Conservation (phyloP, 2,329 filamentous ascomycete species). For the Trichophyton benhamiae region DNA sequence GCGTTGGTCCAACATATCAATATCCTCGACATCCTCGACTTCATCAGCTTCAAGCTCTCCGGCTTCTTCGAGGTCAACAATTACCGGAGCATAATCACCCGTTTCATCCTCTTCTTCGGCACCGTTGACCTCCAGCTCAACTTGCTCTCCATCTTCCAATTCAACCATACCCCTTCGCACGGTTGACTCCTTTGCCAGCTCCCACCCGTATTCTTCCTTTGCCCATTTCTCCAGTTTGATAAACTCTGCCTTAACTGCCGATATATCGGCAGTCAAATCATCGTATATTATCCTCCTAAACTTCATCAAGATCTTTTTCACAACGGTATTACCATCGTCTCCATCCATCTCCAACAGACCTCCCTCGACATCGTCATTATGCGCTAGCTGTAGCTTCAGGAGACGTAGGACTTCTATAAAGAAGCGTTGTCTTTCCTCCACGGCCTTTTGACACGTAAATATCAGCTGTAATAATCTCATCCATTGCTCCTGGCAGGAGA, state of each 20-base stretch:
- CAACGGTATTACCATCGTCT: slow-evolving; percentile 40
- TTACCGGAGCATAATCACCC: slow-evolving; percentile 51
- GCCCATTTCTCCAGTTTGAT: slow-evolving; percentile 45
- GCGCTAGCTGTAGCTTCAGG: slow-evolving; percentile 42
- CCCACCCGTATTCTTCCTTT: slow-evolving; percentile 45
- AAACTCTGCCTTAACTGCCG: slow-evolving; percentile 40
- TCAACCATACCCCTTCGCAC: slow-evolving; percentile 47
- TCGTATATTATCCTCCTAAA: slow-evolving; percentile 41
- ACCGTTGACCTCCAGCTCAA: slow-evolving; percentile 45
- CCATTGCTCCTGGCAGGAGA: slow-evolving; percentile 55
- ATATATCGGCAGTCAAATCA: slow-evolving; percentile 20
- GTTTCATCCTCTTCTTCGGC: slow-evolving; percentile 50
- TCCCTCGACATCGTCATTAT: slow-evolving; percentile 47
- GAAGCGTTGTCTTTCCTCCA: slow-evolving; percentile 37
- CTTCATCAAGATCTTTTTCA: slow-evolving; percentile 40
- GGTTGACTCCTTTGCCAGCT: slow-evolving; percentile 40
- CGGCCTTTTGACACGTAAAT: slow-evolving; percentile 44
- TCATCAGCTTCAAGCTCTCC: neutral
- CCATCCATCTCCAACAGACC: slow-evolving; percentile 48
- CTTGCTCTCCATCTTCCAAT: slow-evolving; percentile 50
- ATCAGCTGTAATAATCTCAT: slow-evolving; percentile 46
- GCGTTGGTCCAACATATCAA: slow-evolving; percentile 1
- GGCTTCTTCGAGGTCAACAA: slow-evolving; percentile 40
- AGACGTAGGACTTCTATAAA: slow-evolving; percentile 41
- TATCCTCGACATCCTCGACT: neutral